Conservation (phyloP, 2,329 filamentous ascomycete genomes). For the Nothophoma quercina region DNA sequence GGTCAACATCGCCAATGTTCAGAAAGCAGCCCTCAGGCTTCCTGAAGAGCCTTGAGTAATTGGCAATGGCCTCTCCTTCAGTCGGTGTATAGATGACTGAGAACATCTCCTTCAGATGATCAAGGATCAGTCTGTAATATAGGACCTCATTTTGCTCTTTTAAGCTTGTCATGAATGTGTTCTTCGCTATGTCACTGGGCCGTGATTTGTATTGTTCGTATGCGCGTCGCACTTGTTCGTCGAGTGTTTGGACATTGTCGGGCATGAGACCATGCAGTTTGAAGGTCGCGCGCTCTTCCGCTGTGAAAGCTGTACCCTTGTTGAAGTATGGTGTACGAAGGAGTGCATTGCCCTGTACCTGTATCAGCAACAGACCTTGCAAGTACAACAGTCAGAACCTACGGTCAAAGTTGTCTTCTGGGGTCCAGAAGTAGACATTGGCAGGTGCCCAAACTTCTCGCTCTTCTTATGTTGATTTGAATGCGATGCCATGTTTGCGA, state of each 20-base stretch:
- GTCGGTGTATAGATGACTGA: conserved; percentile 91
- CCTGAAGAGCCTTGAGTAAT: conserved; percentile 81
- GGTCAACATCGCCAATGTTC: conserved; percentile 72
- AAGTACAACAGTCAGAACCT: neutral
- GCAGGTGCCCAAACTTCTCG: conserved; percentile 48
- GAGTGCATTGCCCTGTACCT: conserved; percentile 55
- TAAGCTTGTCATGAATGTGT: conserved; percentile 85
- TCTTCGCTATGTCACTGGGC: conserved; percentile 75
- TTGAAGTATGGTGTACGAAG: conserved; percentile 76
- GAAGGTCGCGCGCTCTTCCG: conserved; percentile 73
- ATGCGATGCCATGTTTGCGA: conserved; percentile 21
- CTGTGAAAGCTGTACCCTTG: conserved; percentile 81
- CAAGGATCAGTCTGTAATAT: conserved; percentile 78
- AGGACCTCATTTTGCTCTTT: conserved; percentile 86
- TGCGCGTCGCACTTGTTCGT: conserved; percentile 77
- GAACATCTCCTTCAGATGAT: conserved; percentile 87
- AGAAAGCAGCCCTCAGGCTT: conserved; percentile 82
- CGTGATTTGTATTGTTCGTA: conserved; percentile 78
- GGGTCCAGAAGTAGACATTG: conserved; percentile 53
- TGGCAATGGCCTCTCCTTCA: conserved; percentile 85
- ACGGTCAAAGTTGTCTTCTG: conserved; percentile 51
- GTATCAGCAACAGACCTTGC: neutral
- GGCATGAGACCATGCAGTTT: conserved; percentile 77
- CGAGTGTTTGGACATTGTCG: conserved; percentile 73
- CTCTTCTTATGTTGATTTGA: conserved; percentile 39